These are phyloP conservation scores for Fusarium sp. DNA, from an alignment of 2,329 filamentous ascomycete genomes.

Conservation along the genomic window DNA sequence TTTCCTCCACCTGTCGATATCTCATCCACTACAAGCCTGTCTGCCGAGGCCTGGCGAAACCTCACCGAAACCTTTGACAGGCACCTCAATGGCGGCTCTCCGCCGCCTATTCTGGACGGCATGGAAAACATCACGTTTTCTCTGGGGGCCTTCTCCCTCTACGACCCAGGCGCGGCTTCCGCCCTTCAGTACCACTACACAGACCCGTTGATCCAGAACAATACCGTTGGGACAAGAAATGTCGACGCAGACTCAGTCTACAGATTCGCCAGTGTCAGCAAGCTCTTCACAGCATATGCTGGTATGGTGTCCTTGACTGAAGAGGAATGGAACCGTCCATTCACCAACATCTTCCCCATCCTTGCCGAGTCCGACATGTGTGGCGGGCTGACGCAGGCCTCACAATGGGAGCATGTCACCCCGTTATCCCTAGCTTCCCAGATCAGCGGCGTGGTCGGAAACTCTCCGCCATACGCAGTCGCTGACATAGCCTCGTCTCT, in stretches of 20 bases:
- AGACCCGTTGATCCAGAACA: neutral
- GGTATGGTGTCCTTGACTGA: slow-evolving; percentile 42
- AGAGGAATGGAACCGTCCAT: slow-evolving; percentile 22
- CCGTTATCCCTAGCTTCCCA: slow-evolving; percentile 51
- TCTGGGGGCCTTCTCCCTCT: slow-evolving; percentile 22
- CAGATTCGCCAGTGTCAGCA: slow-evolving; percentile 54
- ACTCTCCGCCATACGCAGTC: neutral
- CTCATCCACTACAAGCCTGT: neutral
- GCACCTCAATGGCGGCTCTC: neutral
- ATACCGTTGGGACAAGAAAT: slow-evolving; percentile 20
- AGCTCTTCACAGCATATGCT: slow-evolving; percentile 52
- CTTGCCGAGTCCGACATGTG: neutral
- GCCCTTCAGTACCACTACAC: slow-evolving; percentile 25
- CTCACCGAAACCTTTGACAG: neutral
- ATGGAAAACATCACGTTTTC: slow-evolving; percentile 26
- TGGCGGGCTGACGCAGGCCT: slow-evolving; percentile 6
- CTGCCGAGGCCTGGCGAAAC: neutral
- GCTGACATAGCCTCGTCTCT: neutral
- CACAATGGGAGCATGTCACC: slow-evolving; percentile 47
- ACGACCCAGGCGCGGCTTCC: slow-evolving; percentile 12
- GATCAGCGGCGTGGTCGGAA: slow-evolving; percentile 31
- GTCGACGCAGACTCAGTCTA: slow-evolving; percentile 54
- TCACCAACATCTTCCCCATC: slow-evolving; percentile 24
- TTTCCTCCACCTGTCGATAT: slow-evolving; percentile 14
- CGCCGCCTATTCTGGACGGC: neutral